Conservation (phyloP, 2,329 filamentous ascomycete genomes). For the Paecilomyces niveus region DNA sequence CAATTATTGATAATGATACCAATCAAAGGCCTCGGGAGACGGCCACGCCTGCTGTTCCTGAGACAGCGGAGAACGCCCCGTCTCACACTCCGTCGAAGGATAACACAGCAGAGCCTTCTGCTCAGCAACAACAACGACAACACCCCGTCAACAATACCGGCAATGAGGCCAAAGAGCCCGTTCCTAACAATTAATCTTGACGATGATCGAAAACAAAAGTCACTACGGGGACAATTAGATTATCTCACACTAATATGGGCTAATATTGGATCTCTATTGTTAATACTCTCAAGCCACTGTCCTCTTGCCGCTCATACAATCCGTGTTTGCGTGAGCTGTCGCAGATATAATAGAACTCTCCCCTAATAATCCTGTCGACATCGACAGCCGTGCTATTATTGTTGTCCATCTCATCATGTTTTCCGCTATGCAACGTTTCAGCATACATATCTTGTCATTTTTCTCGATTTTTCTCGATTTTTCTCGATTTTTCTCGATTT, state of each 20-base stretch:
- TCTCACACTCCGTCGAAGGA: neutral
- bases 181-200: neutral
- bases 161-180: neutral
- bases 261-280: neutral
- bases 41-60: conserved; percentile 12
- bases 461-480: neutral
- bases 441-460: neutral
- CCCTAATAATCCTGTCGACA: neutral
- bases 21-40: conserved; percentile 17
- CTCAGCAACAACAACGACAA: neutral
- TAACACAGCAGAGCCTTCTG: neutral
- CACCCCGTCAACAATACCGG: neutral
- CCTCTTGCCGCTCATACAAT: neutral
- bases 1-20: conserved; percentile 31
- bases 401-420: neutral
- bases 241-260: neutral
- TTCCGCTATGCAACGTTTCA: neutral
- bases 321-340: neutral
- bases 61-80: neutral
- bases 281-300: neutral
- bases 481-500: neutral
- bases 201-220: neutral
- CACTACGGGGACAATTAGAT: neutral
- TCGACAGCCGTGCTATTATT: neutral
- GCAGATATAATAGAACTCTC: neutral